Percentiles rank a stretch among this genome's conserved stretches.
Conservation (phyloP, 1,139 yeast genomes). For the Ogataea hybrid region DNA sequence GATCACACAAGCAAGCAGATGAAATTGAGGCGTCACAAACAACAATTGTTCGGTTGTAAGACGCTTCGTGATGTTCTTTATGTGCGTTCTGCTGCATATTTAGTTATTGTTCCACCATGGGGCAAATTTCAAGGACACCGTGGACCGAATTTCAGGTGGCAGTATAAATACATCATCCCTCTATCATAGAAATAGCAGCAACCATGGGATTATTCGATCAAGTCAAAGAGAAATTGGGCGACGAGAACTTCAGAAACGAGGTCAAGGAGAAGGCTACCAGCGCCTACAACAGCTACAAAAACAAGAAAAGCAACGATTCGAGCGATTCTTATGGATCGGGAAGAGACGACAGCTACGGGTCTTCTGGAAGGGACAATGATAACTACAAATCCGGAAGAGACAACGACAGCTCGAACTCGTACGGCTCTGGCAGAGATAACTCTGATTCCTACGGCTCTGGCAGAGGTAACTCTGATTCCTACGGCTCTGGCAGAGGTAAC, state of each 20-base stretch:
- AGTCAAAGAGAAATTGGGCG: constrained; percentile 26
- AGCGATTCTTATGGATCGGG: constrained; percentile 20
- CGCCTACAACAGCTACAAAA: constrained; percentile 23
- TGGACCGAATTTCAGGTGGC: constrained; percentile 5
- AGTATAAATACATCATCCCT: constrained; percentile 4
- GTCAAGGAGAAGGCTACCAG: constrained; percentile 24
- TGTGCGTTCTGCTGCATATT: constrained; percentile 1
- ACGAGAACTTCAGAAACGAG: constrained; percentile 24
- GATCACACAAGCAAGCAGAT: not conserved
- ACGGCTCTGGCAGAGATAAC: not conserved
- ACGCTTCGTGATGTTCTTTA: not conserved
- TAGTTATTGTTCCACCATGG: constrained; percentile 1
- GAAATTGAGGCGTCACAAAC: not conserved
- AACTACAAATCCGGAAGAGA: too few species aligned
- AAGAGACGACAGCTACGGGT: constrained; percentile 15
- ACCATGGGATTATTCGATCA: constrained; percentile 33
- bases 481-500: constrained; percentile 5
- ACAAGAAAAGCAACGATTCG: constrained; percentile 18
- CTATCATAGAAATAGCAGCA: not conserved
- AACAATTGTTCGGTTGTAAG: not conserved
- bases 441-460: constrained; percentile 1
- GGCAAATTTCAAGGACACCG: constrained; percentile 3
- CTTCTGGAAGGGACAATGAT: not conserved
- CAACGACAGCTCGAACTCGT: too few species aligned
- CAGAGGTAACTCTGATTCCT: not conserved